A percentile compares a stretch with the other conserved stretches of the same genome.
phyloP scores from a whole-genome alignment of 768 basidiomycete species.

The Xerocomellus dryophilus region DNA sequence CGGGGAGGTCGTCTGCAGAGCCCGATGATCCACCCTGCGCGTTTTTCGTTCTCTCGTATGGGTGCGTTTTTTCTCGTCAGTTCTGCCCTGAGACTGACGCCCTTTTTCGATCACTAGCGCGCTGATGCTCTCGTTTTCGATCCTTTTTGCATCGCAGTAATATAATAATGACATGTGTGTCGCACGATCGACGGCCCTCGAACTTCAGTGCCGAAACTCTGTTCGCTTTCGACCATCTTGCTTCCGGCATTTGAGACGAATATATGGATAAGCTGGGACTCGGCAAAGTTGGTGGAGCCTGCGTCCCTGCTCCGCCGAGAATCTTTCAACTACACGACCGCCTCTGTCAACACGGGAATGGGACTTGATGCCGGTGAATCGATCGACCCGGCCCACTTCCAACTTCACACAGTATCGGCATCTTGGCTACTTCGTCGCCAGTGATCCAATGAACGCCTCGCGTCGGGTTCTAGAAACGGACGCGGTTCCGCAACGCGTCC shows the following conservation, averaged over 20 bases:
- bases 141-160: not conserved
- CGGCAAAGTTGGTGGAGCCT: not conserved
- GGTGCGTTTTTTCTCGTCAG: not conserved
- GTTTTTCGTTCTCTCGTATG: not conserved
- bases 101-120: not conserved
- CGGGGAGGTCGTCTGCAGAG: slow-evolving; percentile 88
- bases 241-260: not conserved
- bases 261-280: not conserved
- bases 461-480: not conserved
- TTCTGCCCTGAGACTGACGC: not conserved
- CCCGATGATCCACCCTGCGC: slow-evolving; percentile 37
- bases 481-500: not conserved
- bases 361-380: not conserved
- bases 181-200: too few relatives aligned
- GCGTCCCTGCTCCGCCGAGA: not conserved
- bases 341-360: not conserved
- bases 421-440: not conserved
- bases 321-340: not conserved
- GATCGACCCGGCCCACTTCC: too few relatives aligned
- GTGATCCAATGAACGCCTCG: not conserved
- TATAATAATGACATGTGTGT: not conserved
- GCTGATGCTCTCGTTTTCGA: not conserved
- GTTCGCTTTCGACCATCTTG: too few relatives aligned
- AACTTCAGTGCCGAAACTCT: too few relatives aligned
- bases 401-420: not conserved